A percentile compares a stretch with the other conserved stretches of the same genome.
phyloP scores from a whole-genome alignment of 148 eudicot species.

The Rheum nobile region DNA sequence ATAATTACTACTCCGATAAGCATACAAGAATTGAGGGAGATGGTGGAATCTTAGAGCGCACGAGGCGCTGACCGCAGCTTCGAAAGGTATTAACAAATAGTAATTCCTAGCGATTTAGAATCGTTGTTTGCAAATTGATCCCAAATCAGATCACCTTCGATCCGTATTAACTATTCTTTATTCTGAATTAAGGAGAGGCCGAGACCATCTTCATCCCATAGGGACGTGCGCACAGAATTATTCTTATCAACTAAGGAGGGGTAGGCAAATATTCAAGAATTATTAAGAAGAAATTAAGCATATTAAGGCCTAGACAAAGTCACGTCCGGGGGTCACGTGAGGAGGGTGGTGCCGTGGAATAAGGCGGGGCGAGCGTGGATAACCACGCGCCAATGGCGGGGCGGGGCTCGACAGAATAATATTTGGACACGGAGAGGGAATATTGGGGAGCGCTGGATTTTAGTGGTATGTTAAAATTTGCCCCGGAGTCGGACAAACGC shows the following conservation, averaged over 20 bases:
- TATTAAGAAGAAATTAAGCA: background rate
- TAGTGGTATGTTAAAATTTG: background rate
- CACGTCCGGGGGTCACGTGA: conserved; percentile 4
- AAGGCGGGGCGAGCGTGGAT: conserved; percentile 5
- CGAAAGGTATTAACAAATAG: background rate
- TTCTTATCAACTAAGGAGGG: background rate
- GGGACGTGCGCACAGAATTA: background rate
- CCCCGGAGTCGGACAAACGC: background rate
- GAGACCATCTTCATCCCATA: background rate
- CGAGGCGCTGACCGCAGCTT: conserved; percentile 49
- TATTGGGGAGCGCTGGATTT: conserved; percentile 27
- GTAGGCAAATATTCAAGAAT: background rate
- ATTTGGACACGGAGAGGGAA: conserved; percentile 66
- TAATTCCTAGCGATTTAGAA: background rate
- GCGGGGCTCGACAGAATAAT: conserved; percentile 11
- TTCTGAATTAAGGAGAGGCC: background rate
- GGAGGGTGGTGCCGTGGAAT: background rate
- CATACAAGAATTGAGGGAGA: too few species aligned
- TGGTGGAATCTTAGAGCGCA: conserved; percentile 40
- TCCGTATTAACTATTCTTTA: background rate
- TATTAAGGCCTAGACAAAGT: background rate
- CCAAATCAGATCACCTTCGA: background rate
- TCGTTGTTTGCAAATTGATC: background rate
- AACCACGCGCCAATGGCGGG: background rate
- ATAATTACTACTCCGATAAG: too few species aligned